A percentile compares a stretch with the other conserved stretches of the same genome.
Evolutionary conservation across 441 rosid species (phyloP).

Genomic region (Adansonia rubrostipa): DNA sequence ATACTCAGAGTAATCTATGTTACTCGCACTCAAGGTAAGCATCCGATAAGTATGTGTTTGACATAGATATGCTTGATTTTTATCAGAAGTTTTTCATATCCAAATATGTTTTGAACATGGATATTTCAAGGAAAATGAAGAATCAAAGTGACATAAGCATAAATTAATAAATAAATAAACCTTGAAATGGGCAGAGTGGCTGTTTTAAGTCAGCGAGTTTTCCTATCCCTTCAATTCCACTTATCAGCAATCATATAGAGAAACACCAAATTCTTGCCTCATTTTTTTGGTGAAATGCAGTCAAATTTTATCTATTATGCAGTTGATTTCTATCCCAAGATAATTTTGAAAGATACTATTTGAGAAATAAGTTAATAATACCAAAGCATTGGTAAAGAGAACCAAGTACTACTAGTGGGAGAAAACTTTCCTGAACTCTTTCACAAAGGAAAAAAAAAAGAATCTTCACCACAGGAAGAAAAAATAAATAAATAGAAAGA

Average conservation of each 20-base stretch:
- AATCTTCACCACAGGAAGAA: not conserved
- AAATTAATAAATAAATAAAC: too few relatives aligned
- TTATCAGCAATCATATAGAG: not conserved
- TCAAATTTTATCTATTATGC: not conserved
- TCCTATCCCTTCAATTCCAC: not conserved
- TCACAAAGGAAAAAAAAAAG: not conserved
- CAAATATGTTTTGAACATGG: too few relatives aligned
- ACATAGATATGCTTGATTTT: too few relatives aligned
- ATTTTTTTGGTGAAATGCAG: not conserved
- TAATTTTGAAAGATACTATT: not conserved
- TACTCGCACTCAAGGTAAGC: too few relatives aligned
- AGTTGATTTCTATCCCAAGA: not conserved
- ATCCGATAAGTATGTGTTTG: too few relatives aligned
- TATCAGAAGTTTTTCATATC: too few relatives aligned
- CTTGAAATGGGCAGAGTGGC: too few relatives aligned
- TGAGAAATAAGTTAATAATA: not conserved
- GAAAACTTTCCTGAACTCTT: not conserved
- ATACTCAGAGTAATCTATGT: not conserved
- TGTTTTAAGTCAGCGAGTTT: not conserved
- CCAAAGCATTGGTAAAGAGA: not conserved
- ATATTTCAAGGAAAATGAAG: too few relatives aligned
- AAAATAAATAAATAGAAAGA: not conserved
- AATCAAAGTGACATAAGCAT: too few relatives aligned
- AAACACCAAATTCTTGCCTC: not conserved
- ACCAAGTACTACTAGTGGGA: slow-evolving; percentile 6